Conservation (phyloP, 257 asterid species). For the Solanum clarkiae region DNA sequence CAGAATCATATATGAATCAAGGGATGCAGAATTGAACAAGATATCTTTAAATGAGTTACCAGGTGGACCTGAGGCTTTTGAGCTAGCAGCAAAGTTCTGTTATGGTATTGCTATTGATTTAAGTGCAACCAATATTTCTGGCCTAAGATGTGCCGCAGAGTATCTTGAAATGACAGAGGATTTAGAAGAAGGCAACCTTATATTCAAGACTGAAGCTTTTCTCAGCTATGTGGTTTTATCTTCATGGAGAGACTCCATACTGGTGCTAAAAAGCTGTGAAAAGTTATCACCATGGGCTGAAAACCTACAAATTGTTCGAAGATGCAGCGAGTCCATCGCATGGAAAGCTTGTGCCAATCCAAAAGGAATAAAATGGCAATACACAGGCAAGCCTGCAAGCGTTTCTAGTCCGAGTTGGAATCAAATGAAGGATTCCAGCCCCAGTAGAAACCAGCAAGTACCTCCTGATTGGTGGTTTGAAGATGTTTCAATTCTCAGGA, state of each 20-base stretch:
- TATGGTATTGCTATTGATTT: conserved; percentile 85
- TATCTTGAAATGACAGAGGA: conserved; percentile 96
- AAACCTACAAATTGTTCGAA: conserved; percentile 78
- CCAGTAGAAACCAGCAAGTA: conserved; percentile 50
- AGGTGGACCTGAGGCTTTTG: conserved; percentile 82
- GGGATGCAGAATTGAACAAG: conserved; percentile 39
- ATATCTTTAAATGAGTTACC: conserved; percentile 62
- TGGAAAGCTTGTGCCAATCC: conserved; percentile 99
- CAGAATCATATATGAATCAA: conserved; percentile 60
- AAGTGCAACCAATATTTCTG: conserved; percentile 72
- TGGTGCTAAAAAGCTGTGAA: conserved; percentile 71
- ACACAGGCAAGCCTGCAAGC: conserved; percentile 53
- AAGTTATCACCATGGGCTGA: conserved; percentile 92
- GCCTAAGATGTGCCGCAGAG: conserved; percentile 89
- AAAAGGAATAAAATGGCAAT: conserved; percentile 89
- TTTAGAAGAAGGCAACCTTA: conserved; percentile 87
- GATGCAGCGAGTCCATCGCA: conserved; percentile 93
- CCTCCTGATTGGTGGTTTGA: conserved; percentile 99
- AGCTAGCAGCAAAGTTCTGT: conserved; percentile 90
- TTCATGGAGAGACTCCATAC: conserved; percentile 87
- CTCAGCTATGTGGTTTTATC: conserved; percentile 94
- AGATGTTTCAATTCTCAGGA: conserved; percentile 72
- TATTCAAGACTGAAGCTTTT: conserved; percentile 92
- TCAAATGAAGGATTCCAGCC: conserved; percentile 66
- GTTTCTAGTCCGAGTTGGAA: conserved; percentile 81